Evolutionary conservation across 2,329 filamentous ascomycete genomes (phyloP).

Genomic region (Cladophialophora immunda): DNA sequence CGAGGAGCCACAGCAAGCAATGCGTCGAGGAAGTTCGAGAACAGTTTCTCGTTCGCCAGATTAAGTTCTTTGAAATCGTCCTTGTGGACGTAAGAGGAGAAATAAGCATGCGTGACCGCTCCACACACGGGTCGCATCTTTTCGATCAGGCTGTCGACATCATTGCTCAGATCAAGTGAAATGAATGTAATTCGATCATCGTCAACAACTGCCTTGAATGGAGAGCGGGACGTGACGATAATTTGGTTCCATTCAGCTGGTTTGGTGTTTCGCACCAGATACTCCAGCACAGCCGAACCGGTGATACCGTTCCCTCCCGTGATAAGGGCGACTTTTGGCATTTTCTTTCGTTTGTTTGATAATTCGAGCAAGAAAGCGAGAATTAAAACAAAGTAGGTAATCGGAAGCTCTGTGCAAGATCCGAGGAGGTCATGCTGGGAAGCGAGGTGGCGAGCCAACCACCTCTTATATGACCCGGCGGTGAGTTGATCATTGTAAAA

Average conservation of each 20-base stretch:
- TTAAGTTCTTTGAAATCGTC: constrained; percentile 43
- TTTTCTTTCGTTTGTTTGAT: too few relatives aligned
- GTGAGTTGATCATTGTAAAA: too few relatives aligned
- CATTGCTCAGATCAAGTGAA: neutral
- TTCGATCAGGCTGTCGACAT: neutral
- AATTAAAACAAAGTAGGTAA: too few relatives aligned
- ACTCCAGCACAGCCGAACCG: neutral
- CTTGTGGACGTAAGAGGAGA: constrained; percentile 46
- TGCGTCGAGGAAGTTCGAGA: constrained; percentile 46
- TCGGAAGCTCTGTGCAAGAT: too few relatives aligned
- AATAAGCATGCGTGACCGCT: constrained; percentile 47
- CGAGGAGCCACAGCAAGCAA: constrained; percentile 40
- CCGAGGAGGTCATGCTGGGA: too few relatives aligned
- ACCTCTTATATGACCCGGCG: too few relatives aligned
- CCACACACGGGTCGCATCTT: constrained; percentile 20
- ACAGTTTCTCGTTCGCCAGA: constrained; percentile 43
- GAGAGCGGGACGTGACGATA: neutral
- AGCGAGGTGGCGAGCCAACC: too few relatives aligned
- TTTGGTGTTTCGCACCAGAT: neutral
- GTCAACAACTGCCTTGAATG: neutral
- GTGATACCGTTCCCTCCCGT: constrained; percentile 7
- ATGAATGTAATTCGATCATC: neutral
- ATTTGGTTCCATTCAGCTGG: neutral
- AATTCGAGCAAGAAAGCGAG: too few relatives aligned
- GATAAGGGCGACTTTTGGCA: neutral